Conservation (phyloP, 1,284 basidiomycete species). For the Dichomitus squalens region DNA sequence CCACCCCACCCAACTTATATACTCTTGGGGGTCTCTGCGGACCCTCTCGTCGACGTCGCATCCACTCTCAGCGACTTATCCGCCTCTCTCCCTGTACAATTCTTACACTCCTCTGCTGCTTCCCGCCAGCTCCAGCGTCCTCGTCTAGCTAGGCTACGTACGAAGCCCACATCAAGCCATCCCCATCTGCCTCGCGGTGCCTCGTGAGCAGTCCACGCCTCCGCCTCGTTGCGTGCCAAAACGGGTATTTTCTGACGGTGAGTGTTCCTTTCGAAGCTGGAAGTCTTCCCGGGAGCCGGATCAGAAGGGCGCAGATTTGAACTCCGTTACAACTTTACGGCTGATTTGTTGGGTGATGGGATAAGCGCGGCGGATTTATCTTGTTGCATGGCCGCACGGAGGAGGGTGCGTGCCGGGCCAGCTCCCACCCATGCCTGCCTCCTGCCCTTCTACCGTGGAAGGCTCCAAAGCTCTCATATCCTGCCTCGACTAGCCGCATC, state of each 20-base stretch:
- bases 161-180: background rate
- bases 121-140: too few relatives aligned
- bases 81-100: background rate
- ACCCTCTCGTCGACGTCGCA: background rate
- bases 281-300: constrained; percentile 17
- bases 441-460: background rate
- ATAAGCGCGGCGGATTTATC: constrained; percentile 1
- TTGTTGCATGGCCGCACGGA: background rate
- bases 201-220: constrained; percentile 13
- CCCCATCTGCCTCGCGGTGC: constrained; percentile 8
- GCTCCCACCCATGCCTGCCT: background rate
- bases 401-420: constrained; percentile 2
- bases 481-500: background rate
- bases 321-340: constrained; percentile 5
- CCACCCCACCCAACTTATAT: constrained; percentile 1
- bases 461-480: constrained; percentile 8
- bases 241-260: constrained; percentile 16
- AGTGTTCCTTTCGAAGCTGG: constrained; percentile 5
- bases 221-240: constrained; percentile 8
- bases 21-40: constrained; percentile 1
- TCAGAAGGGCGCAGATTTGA: constrained; percentile 16
- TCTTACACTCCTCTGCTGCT: too few relatives aligned
- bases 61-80: constrained; percentile 1
- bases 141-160: too few relatives aligned
- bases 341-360: background rate